These are phyloP conservation scores for Aspergillus coremiiformis DNA, from an alignment of 495 filamentous ascomycete genomes.

Conservation along the genomic window DNA sequence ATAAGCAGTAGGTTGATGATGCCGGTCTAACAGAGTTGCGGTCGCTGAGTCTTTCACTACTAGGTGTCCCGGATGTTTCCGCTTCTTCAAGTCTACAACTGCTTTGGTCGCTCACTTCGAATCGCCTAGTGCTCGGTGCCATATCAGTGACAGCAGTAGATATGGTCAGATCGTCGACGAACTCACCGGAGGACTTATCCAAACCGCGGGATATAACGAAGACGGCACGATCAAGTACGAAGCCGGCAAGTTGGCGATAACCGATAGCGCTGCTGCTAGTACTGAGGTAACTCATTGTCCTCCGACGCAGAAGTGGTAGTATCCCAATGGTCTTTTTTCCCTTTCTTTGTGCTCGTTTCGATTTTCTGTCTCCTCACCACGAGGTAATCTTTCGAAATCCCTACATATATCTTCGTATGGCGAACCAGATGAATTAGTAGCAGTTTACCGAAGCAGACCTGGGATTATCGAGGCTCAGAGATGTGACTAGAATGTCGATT, in stretches of 20 bases:
- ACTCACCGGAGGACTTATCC: conserved; percentile 43
- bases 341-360: neutral
- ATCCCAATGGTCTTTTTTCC: neutral
- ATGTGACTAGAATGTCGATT: too few relatives aligned
- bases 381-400: too few relatives aligned
- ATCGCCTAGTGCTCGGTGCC: conserved; percentile 33
- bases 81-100: conserved; percentile 33
- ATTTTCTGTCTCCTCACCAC: too few relatives aligned
- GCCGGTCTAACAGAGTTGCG: neutral
- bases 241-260: conserved; percentile 9
- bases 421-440: too few relatives aligned
- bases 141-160: conserved; percentile 24
- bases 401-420: too few relatives aligned
- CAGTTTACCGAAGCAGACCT: too few relatives aligned
- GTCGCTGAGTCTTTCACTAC: neutral
- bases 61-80: conserved; percentile 40
- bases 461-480: too few relatives aligned
- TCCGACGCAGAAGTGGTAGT: neutral
- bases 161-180: conserved; percentile 40
- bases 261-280: neutral
- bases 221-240: conserved; percentile 24
- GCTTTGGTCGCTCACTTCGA: conserved; percentile 47
- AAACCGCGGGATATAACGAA: conserved; percentile 16
- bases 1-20: conserved; percentile 9
- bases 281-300: neutral